Evolutionary conservation across 2,329 filamentous ascomycete genomes (phyloP), one percentile per base, ranked within the genome.

Genomic region (Penicillium sp.): DNA sequence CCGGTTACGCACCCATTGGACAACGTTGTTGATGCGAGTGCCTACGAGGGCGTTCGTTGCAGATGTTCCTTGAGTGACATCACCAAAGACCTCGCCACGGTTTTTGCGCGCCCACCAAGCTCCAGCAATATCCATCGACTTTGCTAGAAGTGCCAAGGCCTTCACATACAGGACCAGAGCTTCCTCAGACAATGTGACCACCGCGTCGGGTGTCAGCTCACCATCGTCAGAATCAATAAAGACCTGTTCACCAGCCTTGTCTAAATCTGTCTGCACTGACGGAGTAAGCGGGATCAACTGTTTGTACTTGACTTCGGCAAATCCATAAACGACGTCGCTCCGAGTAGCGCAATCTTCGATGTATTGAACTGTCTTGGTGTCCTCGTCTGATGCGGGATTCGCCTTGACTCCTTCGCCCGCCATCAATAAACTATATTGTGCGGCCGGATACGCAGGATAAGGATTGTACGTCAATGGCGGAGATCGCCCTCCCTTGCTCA

Each of bases 221-320:
- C 89, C 84, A 52, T 90, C 89, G 16, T 91, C 88, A 11, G 76
- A 73, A n/a, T 79, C 75, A 4, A 72, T 70, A 20, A 61, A 79
- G 67, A 67, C 66, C 28, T 59, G 62, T 56, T 57, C 71, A 42
- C 58, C 71, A 43, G 62, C 61, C 49, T 66, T 68, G 9, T 63
- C 63, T 6, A 67, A 53, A 42, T 76, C 72, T 5, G 68, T 63
- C 30, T 75, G 73, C 21, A 70, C 69, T 3, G 89, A 93, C 1
- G 93, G 94, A 1, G 90, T 86, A 46, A 94, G 77, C 3, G 94
- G 94, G 50, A 97, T 84, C n/a, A 99, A 82, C 72, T 99, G 94
- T 73, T 95, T 94, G 74, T 95, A 97, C 74, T 99, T 99, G 68
- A 99, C 93, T 74, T 99, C 93, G 5, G 94, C 94, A 73, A 99